Evolutionary conservation across 169 alveolate species (phyloP).

Genomic region (Cyclospora cayetanensis): DNA sequence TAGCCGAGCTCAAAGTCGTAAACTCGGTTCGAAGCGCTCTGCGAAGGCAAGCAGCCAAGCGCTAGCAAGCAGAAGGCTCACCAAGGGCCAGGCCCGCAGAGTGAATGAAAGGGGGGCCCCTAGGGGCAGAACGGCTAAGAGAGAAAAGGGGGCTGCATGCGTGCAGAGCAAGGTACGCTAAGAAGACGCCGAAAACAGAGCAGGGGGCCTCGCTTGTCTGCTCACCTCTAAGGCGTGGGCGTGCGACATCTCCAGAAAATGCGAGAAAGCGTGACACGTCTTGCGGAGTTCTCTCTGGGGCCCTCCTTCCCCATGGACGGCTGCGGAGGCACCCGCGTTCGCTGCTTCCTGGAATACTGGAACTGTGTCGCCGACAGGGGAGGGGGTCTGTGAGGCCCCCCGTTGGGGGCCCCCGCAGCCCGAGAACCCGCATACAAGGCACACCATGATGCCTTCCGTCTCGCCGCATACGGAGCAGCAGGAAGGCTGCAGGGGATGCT

Average conservation of each 20-base stretch:
- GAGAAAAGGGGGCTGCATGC: no score
- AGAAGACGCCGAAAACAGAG: no score
- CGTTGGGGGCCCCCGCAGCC: conserved; percentile 67
- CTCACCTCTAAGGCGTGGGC: conserved; percentile 75
- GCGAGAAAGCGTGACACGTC: conserved; percentile 74
- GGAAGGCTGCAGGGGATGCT: conserved; percentile 75
- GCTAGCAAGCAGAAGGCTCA: no score
- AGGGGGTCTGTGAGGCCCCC: not conserved
- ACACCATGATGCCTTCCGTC: conserved; percentile 54
- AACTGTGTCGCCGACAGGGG: not conserved
- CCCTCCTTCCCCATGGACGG: not conserved
- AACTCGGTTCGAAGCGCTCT: not conserved
- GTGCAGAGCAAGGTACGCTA: no score
- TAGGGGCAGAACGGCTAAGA: no score
- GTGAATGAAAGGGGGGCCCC: no score
- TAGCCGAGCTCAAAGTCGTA: not conserved
- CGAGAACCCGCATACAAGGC: conserved; percentile 75
- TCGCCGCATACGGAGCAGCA: conserved; percentile 74
- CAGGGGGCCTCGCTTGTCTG: no score
- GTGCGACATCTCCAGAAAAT: conserved; percentile 71
- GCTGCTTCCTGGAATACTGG: not conserved
- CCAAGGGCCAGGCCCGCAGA: no score
- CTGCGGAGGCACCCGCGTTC: not conserved
- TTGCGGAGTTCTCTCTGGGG: not conserved
- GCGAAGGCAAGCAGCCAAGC: no score